Percentiles rank a stretch among this genome's conserved stretches.
phyloP scores from a whole-genome alignment of 352 stramenopile genomes.

The Globisporangium radiosum region DNA sequence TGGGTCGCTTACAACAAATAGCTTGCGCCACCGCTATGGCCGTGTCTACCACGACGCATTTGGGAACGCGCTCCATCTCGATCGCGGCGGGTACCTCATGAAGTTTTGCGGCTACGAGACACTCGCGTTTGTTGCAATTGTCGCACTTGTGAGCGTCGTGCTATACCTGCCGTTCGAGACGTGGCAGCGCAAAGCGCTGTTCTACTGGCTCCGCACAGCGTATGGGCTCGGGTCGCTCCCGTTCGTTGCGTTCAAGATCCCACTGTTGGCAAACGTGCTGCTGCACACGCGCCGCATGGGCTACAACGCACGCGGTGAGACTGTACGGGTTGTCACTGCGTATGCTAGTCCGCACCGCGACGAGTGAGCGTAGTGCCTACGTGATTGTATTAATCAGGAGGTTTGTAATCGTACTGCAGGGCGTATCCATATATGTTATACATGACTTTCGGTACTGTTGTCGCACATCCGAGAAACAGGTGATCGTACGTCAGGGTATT shows the following conservation, averaged over 20 bases:
- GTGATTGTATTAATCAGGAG: neutral
- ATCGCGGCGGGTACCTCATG: constrained; percentile 81
- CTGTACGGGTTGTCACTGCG: constrained; percentile 37
- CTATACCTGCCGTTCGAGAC: constrained; percentile 60
- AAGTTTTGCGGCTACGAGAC: constrained; percentile 86
- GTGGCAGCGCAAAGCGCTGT: constrained; percentile 76
- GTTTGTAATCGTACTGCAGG: too few species aligned
- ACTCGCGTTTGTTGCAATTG: constrained; percentile 66
- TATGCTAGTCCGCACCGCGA: neutral
- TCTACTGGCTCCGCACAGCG: constrained; percentile 84
- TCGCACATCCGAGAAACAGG: too few species aligned
- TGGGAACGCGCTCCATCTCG: constrained; percentile 70
- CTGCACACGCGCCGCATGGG: constrained; percentile 83
- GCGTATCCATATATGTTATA: too few species aligned
- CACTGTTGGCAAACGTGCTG: constrained; percentile 71
- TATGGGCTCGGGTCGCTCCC: constrained; percentile 85
- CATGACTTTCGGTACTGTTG: too few species aligned
- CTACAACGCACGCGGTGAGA: constrained; percentile 79
- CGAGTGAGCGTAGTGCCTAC: neutral
- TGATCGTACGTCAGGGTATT: too few species aligned
- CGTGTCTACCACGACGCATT: constrained; percentile 71
- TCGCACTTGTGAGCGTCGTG: constrained; percentile 49
- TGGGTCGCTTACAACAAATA: neutral
- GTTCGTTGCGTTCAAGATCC: constrained; percentile 87
- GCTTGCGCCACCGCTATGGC: constrained; percentile 5